Conservation (phyloP, 2,329 filamentous ascomycete species). For the Fusarium sp. region DNA sequence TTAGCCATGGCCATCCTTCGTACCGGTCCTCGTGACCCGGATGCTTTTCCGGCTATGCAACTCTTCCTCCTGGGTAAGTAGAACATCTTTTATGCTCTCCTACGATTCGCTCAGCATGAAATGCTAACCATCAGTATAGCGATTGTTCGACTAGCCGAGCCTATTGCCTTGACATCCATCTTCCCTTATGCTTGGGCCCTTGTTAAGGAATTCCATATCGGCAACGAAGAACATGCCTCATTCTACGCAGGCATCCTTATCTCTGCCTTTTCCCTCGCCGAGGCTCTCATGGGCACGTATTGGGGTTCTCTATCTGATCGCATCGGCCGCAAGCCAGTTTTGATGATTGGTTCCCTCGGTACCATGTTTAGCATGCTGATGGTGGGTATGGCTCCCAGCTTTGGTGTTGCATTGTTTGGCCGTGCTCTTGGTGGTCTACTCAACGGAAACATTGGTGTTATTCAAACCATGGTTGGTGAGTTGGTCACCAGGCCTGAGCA, state of each 20-base stretch:
- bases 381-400: slow-evolving; percentile 86
- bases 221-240: slow-evolving; percentile 80
- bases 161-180: slow-evolving; percentile 92
- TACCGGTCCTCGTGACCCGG: slow-evolving; percentile 70
- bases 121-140: slow-evolving; percentile 64
- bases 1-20: slow-evolving; percentile 68
- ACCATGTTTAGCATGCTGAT: slow-evolving; percentile 87
- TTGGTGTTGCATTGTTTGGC: slow-evolving; percentile 85
- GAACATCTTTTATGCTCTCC: slow-evolving; percentile 56
- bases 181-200: slow-evolving; percentile 93
- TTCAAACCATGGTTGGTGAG: slow-evolving; percentile 94
- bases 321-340: slow-evolving; percentile 86
- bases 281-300: slow-evolving; percentile 87
- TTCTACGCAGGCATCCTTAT: slow-evolving; percentile 92
- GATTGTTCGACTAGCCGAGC: slow-evolving; percentile 92
- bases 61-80: slow-evolving; percentile 85
- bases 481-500: slow-evolving; percentile 86
- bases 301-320: slow-evolving; percentile 89
- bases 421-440: slow-evolving; percentile 84
- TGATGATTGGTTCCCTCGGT: slow-evolving; percentile 84
- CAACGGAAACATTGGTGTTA: slow-evolving; percentile 92
- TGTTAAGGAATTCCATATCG: slow-evolving; percentile 82
- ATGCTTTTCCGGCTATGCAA: slow-evolving; percentile 86
- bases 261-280: slow-evolving; percentile 85
- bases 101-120: slow-evolving; percentile 76